Percentiles rank a stretch among this genome's conserved stretches.
These are phyloP conservation scores for Gossypium arboreum DNA, from an alignment of 345 rosid genomes.

Conservation along the genomic window DNA sequence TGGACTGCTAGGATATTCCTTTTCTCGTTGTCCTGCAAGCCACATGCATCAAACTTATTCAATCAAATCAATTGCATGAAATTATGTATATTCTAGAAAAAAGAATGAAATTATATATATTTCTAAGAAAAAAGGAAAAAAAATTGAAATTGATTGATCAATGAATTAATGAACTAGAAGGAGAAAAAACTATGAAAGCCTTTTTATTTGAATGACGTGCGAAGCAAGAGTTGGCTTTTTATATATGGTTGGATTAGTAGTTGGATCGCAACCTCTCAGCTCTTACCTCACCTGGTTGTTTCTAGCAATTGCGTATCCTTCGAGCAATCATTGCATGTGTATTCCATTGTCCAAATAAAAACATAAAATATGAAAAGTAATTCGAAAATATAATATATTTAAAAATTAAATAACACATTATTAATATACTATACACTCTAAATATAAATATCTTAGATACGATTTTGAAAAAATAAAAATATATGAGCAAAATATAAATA, in stretches of 20 bases:
- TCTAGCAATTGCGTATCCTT: not conserved
- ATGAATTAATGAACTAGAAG: not conserved
- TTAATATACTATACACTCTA: too few relatives aligned
- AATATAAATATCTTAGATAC: too few relatives aligned
- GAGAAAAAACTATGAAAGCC: not conserved
- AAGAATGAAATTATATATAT: too few relatives aligned
- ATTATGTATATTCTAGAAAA: too few relatives aligned
- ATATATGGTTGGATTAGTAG: not conserved
- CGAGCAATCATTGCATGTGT: not conserved
- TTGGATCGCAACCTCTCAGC: not conserved
- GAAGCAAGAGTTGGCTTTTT: too few relatives aligned
- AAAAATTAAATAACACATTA: too few relatives aligned
- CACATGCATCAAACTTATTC: not conserved
- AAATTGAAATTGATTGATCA: not conserved
- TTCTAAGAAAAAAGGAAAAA: too few relatives aligned
- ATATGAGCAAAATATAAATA: too few relatives aligned
- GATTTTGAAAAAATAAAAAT: too few relatives aligned
- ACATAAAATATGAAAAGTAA: too few relatives aligned
- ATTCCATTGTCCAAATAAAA: not conserved
- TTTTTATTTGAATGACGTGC: not conserved
- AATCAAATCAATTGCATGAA: not conserved
- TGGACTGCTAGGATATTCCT: conserved; percentile 87
- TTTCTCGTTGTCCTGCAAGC: conserved; percentile 77
- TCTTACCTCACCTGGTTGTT: not conserved
- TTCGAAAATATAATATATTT: too few relatives aligned